Base-by-base conservation (phyloP, 2,329 filamentous ascomycete species). In the Corinectria fuckeliana region DNA sequence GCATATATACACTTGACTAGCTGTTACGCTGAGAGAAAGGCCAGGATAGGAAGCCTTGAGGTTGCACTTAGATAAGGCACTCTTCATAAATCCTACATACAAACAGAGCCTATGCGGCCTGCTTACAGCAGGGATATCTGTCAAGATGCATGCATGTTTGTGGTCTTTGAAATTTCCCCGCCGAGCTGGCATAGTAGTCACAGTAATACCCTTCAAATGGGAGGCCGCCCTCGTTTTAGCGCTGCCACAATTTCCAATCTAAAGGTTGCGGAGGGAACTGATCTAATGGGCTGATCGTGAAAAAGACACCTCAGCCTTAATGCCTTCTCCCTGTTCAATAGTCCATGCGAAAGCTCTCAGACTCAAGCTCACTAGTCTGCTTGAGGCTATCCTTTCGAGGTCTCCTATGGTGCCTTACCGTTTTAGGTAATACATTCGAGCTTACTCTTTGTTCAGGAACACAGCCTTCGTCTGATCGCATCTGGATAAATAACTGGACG, bases 401-500 rank as follows among this genome's bases (percentile, higher is more conserved):
- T 7, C n/a, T n/a, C n/a, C n/a, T n/a, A n/a, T n/a, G n/a, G n/a
- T n/a, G n/a, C n/a, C n/a, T n/a, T n/a, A n/a, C n/a, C n/a, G n/a
- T n/a, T n/a, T n/a, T n/a, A n/a, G n/a, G n/a, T n/a, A n/a, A n/a
- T n/a, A n/a, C n/a, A n/a, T n/a, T n/a, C n/a, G n/a, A n/a, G n/a
- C n/a, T n/a, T n/a, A n/a, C n/a, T n/a, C n/a, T n/a, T n/a, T n/a
- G n/a, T 45, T 13, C 20, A 20, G 23, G 26, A 5, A 32, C 47
- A 48, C 64, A 61, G 67, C 65, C 66, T 52, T 66, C 60, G 18
- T 18, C 14, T 14, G 16, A 52, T 67, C 23, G 38, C n/a, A 56
- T 38, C 26, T 28, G 49, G 45, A 57, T 41, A 39, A 16, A 25
- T 20, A 30, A 49, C 32, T 44, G 36, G 53, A n/a, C 25, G 58